A percentile compares a stretch with the other conserved stretches of the same genome.
phyloP scores from a whole-genome alignment of 495 filamentous ascomycete genomes.

The Xylaria cubensis region DNA sequence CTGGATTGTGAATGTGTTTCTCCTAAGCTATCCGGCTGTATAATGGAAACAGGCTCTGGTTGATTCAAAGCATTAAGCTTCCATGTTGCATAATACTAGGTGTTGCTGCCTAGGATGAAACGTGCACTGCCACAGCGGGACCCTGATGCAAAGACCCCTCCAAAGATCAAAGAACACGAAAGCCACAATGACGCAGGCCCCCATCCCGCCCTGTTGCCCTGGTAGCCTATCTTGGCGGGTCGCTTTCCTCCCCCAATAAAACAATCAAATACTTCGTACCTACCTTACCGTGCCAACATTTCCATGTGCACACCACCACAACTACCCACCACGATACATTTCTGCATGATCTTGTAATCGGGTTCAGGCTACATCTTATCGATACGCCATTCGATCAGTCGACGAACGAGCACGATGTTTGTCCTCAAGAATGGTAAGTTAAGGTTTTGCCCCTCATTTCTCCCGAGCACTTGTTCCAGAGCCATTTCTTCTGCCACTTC shows the following conservation, averaged over 20 bases:
- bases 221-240: constrained; percentile 5
- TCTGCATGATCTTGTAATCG: neutral
- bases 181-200: constrained; percentile 19
- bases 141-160: neutral
- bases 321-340: neutral
- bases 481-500: neutral
- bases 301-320: neutral
- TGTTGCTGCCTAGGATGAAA: neutral
- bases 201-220: constrained; percentile 8
- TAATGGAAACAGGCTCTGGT: no score
- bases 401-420: constrained; percentile 38
- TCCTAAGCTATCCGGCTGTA: no score
- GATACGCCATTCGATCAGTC: neutral
- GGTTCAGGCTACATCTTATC: constrained; percentile 7
- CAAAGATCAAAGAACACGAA: neutral
- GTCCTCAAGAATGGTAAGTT: constrained; percentile 46
- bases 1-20: neutral
- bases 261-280: constrained; percentile 9
- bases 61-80: no score
- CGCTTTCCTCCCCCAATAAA: constrained; percentile 5
- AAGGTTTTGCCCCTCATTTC: neutral
- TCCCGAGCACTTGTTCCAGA: neutral
- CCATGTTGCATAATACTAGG: no score
- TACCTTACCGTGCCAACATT: neutral
- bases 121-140: neutral